Evolutionary conservation across 2,329 filamentous ascomycete genomes (phyloP), one percentile per base, ranked within the genome.

Genomic region (Teratosphaeria pseudoeucalypti): DNA sequence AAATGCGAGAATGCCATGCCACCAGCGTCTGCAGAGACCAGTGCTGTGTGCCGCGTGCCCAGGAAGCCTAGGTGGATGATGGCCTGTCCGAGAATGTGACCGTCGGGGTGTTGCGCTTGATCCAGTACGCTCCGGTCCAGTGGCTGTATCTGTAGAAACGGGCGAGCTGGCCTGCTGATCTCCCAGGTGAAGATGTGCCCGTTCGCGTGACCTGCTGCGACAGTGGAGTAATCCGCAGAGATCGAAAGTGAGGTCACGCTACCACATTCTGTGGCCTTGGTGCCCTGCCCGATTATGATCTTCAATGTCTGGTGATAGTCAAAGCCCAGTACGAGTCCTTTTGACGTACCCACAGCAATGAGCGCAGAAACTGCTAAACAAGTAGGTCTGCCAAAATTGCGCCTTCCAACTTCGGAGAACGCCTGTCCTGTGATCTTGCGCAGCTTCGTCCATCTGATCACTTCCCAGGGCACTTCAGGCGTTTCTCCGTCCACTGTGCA

Each of bases 1-100:
- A 99, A 82, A 74, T 99, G 95, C 2, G 94, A 96, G 73, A 99
- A 99, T 0, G 94, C 92, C 95, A 99, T 99, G 23, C 95, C 94
- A 55, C 85, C 85, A 68, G 95, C 89, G 74, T 99, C 92, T 2
- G 94, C 94, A 3, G 94, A 99, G 11, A 97, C 92, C 5, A 99
- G 79, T 3, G 95, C 94, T 14, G 94, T 99, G 68, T 94, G 92
- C 61, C 95, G 83, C 2, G 90, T 96, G 7, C 92, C 94, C 6
- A 99, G 79, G 71, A 99, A 99, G 0, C 92, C 94, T n/a, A 99
- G 76, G 73, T 99, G 92, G 6, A 94, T 85, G 53, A 99, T 84
- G 2, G 89, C 82, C 34, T 86, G 85, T 61, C 87, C 88, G 6
- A 85, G 81, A 23, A 94, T 77, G 75, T 99, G 94, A 1, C 94